phyloP scores from a whole-genome alignment of 1,139 yeast genomes.

The Yamadazyma dendronema region DNA sequence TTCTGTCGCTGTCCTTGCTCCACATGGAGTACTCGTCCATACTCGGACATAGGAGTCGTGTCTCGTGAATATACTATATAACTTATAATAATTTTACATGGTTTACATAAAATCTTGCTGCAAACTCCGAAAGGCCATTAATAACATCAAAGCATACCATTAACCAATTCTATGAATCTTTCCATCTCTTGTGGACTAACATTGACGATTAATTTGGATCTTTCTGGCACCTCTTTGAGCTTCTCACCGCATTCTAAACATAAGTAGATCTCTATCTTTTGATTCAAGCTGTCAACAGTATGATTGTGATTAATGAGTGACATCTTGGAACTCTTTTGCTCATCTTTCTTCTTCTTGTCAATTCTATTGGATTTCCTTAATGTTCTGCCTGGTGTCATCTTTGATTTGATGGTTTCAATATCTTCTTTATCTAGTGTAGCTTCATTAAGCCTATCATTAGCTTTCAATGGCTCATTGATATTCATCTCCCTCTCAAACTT shows the following conservation, averaged over 20 bases:
- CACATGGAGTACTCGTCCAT: not conserved
- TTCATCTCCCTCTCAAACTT: constrained; percentile 6
- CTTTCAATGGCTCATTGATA: constrained; percentile 1
- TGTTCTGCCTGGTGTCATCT: constrained; percentile 1
- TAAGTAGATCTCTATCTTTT: constrained; percentile 18
- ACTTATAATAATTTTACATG: too few species aligned
- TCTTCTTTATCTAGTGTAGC: constrained; percentile 2
- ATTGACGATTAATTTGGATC: constrained; percentile 9
- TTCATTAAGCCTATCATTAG: constrained; percentile 5
- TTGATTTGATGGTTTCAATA: constrained; percentile 2
- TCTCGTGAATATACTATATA: not conserved
- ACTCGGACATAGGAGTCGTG: not conserved
- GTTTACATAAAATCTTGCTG: too few species aligned
- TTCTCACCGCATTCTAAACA: constrained; percentile 22
- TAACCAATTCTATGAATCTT: constrained; percentile 6
- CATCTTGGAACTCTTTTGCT: constrained; percentile 9
- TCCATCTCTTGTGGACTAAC: constrained; percentile 11
- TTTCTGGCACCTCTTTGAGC: constrained; percentile 7
- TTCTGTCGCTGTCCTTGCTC: not conserved
- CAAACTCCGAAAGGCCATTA: too few species aligned
- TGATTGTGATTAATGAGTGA: constrained; percentile 13
- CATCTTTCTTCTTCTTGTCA: constrained; percentile 6
- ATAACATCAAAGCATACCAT: not conserved
- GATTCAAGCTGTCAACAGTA: constrained; percentile 22
- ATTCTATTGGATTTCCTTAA: constrained; percentile 9